Evolutionary conservation across 2,329 filamentous ascomycete genomes (phyloP).

Genomic region (Blastomyces gilchristii): DNA sequence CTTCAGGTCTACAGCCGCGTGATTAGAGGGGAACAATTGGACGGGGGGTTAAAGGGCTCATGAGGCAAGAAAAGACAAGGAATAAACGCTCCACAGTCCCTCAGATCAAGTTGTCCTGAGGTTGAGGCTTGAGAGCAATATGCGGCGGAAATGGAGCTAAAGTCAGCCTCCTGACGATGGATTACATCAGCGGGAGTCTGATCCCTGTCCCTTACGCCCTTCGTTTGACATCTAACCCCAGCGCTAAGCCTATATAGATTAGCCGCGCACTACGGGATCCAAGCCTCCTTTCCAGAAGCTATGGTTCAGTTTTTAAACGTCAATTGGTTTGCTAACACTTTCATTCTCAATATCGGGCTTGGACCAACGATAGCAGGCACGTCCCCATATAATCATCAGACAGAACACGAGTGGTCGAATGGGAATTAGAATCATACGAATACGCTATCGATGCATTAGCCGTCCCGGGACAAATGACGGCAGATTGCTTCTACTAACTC

Average conservation of each 20-base stretch:
- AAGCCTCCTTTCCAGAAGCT: conserved; percentile 1
- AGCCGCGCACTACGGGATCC: neutral
- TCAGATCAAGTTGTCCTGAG: neutral
- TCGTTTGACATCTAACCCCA: conserved; percentile 11
- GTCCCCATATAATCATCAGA: neutral
- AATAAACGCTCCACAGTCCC: neutral
- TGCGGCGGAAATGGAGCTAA: neutral
- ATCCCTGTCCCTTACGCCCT: conserved; percentile 10
- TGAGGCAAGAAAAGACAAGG: neutral
- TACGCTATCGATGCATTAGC: neutral
- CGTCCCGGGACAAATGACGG: neutral
- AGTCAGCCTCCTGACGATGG: neutral
- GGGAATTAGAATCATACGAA: neutral
- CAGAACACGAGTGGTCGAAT: neutral
- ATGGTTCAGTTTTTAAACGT: neutral
- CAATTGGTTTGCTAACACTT: neutral
- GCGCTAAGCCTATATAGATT: neutral
- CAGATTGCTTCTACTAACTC: neutral
- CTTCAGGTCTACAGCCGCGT: neutral
- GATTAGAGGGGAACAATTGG: neutral
- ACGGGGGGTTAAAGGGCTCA: neutral
- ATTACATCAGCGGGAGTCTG: neutral
- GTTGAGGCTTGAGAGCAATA: neutral
- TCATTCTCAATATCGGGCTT: neutral
- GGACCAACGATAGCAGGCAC: neutral